Base-by-base conservation (phyloP, 495 filamentous ascomycete species). In the Neurospora intermedia region DNA sequence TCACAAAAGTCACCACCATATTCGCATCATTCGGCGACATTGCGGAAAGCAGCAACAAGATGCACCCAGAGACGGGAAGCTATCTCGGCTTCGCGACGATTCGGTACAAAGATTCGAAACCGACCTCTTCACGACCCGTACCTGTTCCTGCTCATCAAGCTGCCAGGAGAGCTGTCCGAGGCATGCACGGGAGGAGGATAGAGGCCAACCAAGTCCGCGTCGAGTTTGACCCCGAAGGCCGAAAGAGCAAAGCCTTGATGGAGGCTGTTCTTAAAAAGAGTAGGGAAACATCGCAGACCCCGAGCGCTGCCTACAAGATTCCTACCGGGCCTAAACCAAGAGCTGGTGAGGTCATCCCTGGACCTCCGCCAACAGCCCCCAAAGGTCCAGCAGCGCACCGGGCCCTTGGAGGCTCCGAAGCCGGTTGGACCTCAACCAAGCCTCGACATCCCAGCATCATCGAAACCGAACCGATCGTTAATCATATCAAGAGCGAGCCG, bases 21-120 rank as follows among this genome's bases (percentile, higher is more conserved):
- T 98, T 98, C 76, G 89, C 92, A 31, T 89, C 88, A 42, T 98
- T 91, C 82, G 96, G 96, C 69, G 94, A 97, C 69, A 92, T 99
- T 70, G 89, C 91, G 43, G 91, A 93, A 75, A 90, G 96, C 73
- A 92, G 91, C 75, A 97, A 97, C 77, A 92, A 94, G 78, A 93
- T 94, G 70, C 91, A 98, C 80, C 96, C 96, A 7, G 90, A 92
- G 46, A 98, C 93, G 18, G 96, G 96, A 13, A 96, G 91, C 73
- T 96, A 93, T 75, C 87, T 99, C 1, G 96, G 96, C 3, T 92
- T 99, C 76, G 96, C 93, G 70, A 91, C 92, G 20, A 91, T 99
- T 78, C 89, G 91, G 74, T 99, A 96, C 82, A 90, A 90, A 78
- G 95, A 98, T 75, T 88, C 86, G 27, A 85, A 82, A 72, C 86